These are phyloP conservation scores for Aspergillus incahuasiensis DNA, from an alignment of 495 filamentous ascomycete genomes.

Conservation along the genomic window DNA sequence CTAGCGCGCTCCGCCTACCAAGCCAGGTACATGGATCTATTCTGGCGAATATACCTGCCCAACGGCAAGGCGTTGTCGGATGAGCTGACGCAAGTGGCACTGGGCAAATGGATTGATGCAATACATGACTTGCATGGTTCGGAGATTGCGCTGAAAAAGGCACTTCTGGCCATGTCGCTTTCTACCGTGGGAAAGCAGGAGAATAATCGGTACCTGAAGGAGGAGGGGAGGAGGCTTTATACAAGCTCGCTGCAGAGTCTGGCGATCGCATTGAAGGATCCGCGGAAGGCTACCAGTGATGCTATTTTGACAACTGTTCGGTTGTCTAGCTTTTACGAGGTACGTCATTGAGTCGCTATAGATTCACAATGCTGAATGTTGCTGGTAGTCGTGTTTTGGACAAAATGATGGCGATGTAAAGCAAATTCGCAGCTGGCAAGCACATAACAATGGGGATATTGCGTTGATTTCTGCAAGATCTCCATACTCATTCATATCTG, in stretches of 20 bases:
- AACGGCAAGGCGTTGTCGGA: neutral
- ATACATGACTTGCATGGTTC: neutral
- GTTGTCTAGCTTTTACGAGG: conserved; percentile 9
- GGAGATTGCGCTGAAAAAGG: neutral
- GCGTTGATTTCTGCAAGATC: neutral
- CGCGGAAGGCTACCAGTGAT: neutral
- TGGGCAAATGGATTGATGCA: conserved; percentile 9
- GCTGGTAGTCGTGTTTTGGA: conserved; percentile 1
- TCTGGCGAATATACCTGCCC: conserved; percentile 7
- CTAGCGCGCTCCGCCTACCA: conserved; percentile 9
- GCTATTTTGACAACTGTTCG: conserved; percentile 1
- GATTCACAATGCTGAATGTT: neutral
- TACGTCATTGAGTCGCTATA: neutral
- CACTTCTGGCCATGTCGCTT: neutral
- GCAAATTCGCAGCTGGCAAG: conserved; percentile 6
- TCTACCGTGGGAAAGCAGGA: conserved; percentile 2
- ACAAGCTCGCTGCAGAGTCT: conserved; percentile 1
- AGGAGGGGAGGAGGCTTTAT: conserved; percentile 6
- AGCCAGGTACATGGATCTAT: conserved; percentile 7
- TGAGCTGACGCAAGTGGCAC: neutral
- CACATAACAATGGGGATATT: conserved; percentile 6
- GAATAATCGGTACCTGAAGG: neutral
- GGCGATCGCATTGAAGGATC: conserved; percentile 1
- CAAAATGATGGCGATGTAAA: neutral
- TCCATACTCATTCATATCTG: conserved; percentile 6